Conservation (phyloP, 257 asterid genomes). For the Lavandula angustifolia region DNA sequence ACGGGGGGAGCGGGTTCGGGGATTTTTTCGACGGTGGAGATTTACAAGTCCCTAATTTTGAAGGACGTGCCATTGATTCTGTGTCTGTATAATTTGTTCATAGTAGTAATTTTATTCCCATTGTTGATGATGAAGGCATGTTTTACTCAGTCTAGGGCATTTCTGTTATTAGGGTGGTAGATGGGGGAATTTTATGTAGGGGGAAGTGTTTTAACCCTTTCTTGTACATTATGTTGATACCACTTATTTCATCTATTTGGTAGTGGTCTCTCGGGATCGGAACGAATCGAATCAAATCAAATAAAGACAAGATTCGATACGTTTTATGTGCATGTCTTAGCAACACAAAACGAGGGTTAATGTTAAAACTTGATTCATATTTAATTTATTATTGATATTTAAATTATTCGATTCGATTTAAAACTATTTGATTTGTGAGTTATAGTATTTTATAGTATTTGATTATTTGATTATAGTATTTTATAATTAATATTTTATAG, state of each 20-base stretch:
- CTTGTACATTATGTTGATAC: constrained; percentile 37
- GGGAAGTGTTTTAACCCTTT: constrained; percentile 7
- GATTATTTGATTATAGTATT: too few species aligned
- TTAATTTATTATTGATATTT: too few species aligned
- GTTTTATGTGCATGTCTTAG: too few species aligned
- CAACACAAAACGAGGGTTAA: too few species aligned
- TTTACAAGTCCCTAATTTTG: constrained; percentile 12
- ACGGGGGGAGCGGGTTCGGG: constrained; percentile 8
- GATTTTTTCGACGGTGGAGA: constrained; percentile 5
- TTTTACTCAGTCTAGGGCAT: constrained; percentile 32
- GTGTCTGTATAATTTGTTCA: constrained; percentile 19
- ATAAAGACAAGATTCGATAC: too few species aligned
- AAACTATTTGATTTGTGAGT: too few species aligned
- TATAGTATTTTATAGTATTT: too few species aligned
- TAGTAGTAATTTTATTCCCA: constrained; percentile 28
- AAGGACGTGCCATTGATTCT: constrained; percentile 18
- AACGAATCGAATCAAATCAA: too few species aligned
- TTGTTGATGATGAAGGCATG: constrained; percentile 25
- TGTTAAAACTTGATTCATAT: too few species aligned
- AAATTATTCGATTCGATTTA: too few species aligned
- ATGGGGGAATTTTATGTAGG: constrained; percentile 23
- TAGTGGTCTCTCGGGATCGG: too few species aligned
- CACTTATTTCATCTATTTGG: constrained; percentile 25
- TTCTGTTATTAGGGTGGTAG: constrained; percentile 14
- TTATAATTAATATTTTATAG: too few species aligned